These are phyloP conservation scores for Goffeauzyma gilvescens DNA, from an alignment of 768 basidiomycete species.

Conservation along the genomic window DNA sequence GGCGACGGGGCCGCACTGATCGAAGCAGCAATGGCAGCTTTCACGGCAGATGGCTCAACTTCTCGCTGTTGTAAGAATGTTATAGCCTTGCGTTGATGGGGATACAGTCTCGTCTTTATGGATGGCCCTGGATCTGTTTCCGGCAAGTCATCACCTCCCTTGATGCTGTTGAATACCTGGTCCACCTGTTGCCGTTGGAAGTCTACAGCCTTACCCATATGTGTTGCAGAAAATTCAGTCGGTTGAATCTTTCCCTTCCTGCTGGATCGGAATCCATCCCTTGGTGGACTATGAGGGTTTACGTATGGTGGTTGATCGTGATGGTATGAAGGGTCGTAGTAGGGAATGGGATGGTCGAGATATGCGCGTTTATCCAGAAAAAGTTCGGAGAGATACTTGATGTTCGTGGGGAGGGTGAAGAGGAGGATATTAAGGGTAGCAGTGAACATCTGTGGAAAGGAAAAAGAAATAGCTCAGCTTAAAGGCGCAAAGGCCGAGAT, in stretches of 20 bases:
- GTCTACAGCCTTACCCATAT: slow-evolving; percentile 47
- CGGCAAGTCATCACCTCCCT: slow-evolving; percentile 63
- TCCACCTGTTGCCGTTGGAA: slow-evolving; percentile 85
- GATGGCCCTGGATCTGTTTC: slow-evolving; percentile 54
- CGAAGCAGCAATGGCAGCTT: slow-evolving; percentile 12
- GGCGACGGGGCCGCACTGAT: not conserved
- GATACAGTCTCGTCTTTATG: slow-evolving; percentile 72
- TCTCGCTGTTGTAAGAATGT: slow-evolving; percentile 77
- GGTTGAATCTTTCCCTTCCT: no score
- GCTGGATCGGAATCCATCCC: slow-evolving; percentile 39
- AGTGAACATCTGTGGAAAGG: slow-evolving; percentile 48
- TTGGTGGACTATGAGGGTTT: slow-evolving; percentile 76
- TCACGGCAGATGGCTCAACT: slow-evolving; percentile 35
- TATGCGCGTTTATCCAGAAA: slow-evolving; percentile 49
- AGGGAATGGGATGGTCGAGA: slow-evolving; percentile 60
- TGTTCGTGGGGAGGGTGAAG: slow-evolving; percentile 85
- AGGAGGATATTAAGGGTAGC: slow-evolving; percentile 68
- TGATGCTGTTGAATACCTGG: slow-evolving; percentile 73
- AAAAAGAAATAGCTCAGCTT: slow-evolving; percentile 11
- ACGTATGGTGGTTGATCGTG: slow-evolving; percentile 48
- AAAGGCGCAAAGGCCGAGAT: not conserved
- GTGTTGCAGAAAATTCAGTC: no score
- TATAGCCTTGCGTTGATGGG: slow-evolving; percentile 94
- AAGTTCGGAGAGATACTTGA: slow-evolving; percentile 58
- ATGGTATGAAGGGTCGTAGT: slow-evolving; percentile 44